Base-by-base conservation (phyloP, 2,329 filamentous ascomycete species). In the Ophiostoma ips region DNA sequence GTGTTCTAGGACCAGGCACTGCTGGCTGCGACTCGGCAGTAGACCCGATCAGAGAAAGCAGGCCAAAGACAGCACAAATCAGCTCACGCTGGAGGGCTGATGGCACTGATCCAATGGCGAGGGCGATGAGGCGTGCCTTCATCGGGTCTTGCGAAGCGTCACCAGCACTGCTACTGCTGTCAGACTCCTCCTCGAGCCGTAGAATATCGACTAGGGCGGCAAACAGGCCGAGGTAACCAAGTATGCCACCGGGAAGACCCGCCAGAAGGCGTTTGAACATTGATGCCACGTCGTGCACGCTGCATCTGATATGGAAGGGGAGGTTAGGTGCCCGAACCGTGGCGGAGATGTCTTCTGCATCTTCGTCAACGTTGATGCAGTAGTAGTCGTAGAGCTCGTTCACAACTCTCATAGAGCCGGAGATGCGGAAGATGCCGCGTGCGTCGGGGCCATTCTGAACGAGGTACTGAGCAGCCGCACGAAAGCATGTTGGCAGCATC, bases 261-360 rank as follows among this genome's bases (percentile, higher is more conserved):
- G 72, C 70, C 1, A 85, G 65, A n/a, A 85, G 67, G 12, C 71
- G 73, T 58, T 84, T 84, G 63, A 85, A 83, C 0, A 76, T 71
- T 2, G 78, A 80, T 2, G 80, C 80, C 30, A 84, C 74, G 62
- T 84, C 81, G 53, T 84, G 77, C 3, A 77, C 68, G 7, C 74
- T 71, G 44, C 68, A 74, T 35, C 70, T 70, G 53, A 84, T 77
- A 56, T 83, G 77, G 2, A 64, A 61, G 3, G 81, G 81, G 2
- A 84, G 65, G 37, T 70, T 77, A 6, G 77, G 72, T 46, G 70
- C 75, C 33, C 75, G 69, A 28, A 79, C 76, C 0, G 79, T 84
- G 45, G 68, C 69, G 2, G 76, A 65, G 44, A 83, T 70, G 28
- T 71, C 67, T 3, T 48, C 43, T n/a, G n/a, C n/a, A 16, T 67